Evolutionary conservation across 1,139 yeast genomes (phyloP), one percentile per base, ranked within the genome.

Genomic region (Saccharomyces hybrid): DNA sequence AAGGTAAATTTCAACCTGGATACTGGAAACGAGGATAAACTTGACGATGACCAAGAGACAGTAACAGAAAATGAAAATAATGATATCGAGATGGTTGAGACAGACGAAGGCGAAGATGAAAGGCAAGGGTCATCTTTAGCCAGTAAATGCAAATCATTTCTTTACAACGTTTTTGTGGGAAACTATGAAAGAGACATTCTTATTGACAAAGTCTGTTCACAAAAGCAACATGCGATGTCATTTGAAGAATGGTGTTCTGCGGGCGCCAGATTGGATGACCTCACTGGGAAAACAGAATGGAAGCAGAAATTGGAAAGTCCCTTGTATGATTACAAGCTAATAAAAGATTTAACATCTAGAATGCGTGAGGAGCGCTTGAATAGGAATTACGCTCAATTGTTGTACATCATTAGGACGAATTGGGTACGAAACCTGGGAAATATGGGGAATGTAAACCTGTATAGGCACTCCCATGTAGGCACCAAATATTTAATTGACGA

Each of bases 351-450:
- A 55, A 72, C 89, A 52, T 62, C 67, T n/a, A 85, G 84, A 56
- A 74, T 93, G 75, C 73, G 80, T 48, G 70, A 71, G 1, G 90
- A 95, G 0, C 74, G 97, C 42, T 56, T 70, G 26, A 65, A 73
- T 9, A 77, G 78, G 29, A 88, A 91, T 66, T 80, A 79, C 63
- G 77, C 80, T 54, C 75, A 78, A 49, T 71, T 93, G 44, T 71
- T 91, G 27, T 88, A 88, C 64, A 74, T 88, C 26, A 82, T 93
- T 8, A 73, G 98, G 54, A 91, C 97, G 0, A 82, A 87, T 31
- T 86, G 97, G 87, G 81, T 83, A 5, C 75, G 99, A 57, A 88
- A 91, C 65, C 72, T 88, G 58, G 98, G 96, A 0, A 87, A 89
- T 62, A 88, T 91, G 79, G 96, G 97, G 0, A 88, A 90, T 68